Evolutionary conservation across 768 basidiomycete genomes (phyloP).

Genomic region (Imleria badia): DNA sequence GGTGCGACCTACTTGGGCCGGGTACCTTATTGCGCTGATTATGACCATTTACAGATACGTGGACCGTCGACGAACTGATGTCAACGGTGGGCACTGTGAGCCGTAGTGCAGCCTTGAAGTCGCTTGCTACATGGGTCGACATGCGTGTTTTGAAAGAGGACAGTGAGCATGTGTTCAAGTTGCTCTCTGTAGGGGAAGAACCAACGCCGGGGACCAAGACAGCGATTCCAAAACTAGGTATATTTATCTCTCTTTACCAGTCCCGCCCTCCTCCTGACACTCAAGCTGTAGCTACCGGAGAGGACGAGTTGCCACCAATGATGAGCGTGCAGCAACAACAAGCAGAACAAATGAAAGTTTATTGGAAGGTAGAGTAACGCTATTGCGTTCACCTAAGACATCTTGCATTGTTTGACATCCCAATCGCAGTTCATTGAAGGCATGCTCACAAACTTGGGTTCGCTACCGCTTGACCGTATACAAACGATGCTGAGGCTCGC

Average conservation of each 20-base stretch:
- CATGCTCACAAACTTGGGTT: slow-evolving; percentile 85
- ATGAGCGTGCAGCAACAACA: slow-evolving; percentile 69
- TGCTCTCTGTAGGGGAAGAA: slow-evolving; percentile 65
- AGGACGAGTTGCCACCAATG: slow-evolving; percentile 49
- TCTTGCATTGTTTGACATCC: slow-evolving; percentile 1
- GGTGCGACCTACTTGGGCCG: slow-evolving; percentile 36
- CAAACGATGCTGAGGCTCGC: slow-evolving; percentile 86
- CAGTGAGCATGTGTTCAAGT: slow-evolving; percentile 52
- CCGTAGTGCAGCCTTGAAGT: slow-evolving; percentile 63
- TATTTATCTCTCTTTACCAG: neutral
- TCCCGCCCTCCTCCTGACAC: neutral
- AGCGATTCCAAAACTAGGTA: slow-evolving; percentile 27
- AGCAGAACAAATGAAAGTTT: slow-evolving; percentile 82
- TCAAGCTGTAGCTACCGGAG: slow-evolving; percentile 29
- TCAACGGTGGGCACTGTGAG: slow-evolving; percentile 64
- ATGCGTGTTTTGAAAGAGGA: slow-evolving; percentile 78
- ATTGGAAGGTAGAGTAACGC: slow-evolving; percentile 68
- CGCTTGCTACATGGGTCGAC: slow-evolving; percentile 81
- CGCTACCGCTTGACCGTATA: slow-evolving; percentile 76
- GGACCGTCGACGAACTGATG: slow-evolving; percentile 71
- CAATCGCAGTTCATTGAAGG: slow-evolving; percentile 75
- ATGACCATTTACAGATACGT: slow-evolving; percentile 46
- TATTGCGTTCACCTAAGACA: neutral
- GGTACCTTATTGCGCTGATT: neutral
- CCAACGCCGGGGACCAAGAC: slow-evolving; percentile 27